Evolutionary conservation across 2,329 filamentous ascomycete species (phyloP).

Genomic region (Hymenoscyphus scutula): DNA sequence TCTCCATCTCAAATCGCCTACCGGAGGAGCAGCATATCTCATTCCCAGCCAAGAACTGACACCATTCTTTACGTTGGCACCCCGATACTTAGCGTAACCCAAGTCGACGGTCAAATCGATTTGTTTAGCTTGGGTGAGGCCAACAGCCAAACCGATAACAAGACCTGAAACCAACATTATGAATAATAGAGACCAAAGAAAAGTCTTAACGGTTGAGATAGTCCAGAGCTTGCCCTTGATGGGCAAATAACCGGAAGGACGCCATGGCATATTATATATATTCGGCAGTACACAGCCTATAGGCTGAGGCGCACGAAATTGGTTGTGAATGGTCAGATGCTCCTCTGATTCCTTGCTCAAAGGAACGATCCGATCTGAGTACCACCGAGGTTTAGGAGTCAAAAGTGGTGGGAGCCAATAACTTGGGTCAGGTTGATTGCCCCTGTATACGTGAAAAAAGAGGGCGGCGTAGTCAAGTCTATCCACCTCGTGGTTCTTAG

Average conservation of each 20-base stretch:
- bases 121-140: neutral
- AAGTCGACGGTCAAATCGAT: conserved; percentile 49
- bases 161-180: conserved; percentile 5
- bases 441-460: neutral
- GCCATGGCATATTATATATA: neutral
- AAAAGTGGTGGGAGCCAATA: neutral
- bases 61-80: conserved; percentile 52
- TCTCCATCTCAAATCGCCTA: conserved; percentile 63
- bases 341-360: neutral
- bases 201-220: neutral
- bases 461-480: neutral
- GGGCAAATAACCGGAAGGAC: neutral
- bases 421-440: neutral
- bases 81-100: conserved; percentile 65
- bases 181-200: neutral
- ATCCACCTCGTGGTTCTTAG: neutral
- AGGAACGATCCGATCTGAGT: neutral
- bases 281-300: neutral
- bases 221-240: neutral
- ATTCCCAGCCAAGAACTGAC: conserved; percentile 73
- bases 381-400: neutral
- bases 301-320: neutral
- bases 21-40: conserved; percentile 68
- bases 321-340: neutral
- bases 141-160: neutral